Evolutionary conservation across 768 basidiomycete species (phyloP).

Genomic region (Amanita subjunquillea): DNA sequence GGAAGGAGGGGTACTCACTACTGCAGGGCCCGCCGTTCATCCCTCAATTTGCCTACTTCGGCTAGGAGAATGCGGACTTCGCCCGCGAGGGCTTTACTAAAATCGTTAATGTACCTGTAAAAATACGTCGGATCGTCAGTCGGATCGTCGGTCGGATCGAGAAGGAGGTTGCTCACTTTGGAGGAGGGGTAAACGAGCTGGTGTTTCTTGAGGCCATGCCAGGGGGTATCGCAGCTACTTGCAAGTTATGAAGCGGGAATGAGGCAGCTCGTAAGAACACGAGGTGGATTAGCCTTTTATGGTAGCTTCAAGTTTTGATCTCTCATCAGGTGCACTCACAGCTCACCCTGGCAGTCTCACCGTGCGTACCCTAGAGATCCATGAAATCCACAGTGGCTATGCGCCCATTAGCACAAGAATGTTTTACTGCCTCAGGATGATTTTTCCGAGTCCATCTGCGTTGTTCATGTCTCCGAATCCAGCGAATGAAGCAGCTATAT

Average conservation of each 20-base stretch:
- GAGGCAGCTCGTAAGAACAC: neutral
- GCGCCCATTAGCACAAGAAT: too few species aligned
- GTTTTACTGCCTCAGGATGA: too few species aligned
- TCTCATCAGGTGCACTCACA: too few species aligned
- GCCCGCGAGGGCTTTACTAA: conserved; percentile 70
- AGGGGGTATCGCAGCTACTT: neutral
- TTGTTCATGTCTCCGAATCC: too few species aligned
- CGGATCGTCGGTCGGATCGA: neutral
- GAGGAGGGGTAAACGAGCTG: conserved; percentile 5
- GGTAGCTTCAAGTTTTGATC: neutral
- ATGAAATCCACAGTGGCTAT: too few species aligned
- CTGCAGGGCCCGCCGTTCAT: conserved; percentile 66
- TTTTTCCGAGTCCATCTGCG: too few species aligned
- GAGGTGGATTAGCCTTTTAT: conserved; percentile 1
- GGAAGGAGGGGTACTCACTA: conserved; percentile 38
- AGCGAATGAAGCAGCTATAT: too few species aligned
- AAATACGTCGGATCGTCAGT: neutral
- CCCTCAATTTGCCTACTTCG: conserved; percentile 74
- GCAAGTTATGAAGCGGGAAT: neutral
- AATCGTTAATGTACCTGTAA: conserved; percentile 63
- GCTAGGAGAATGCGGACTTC: conserved; percentile 72
- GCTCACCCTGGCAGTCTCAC: too few species aligned
- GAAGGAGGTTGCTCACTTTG: conserved; percentile 7
- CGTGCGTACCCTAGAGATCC: too few species aligned
- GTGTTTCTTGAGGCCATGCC: conserved; percentile 4